Evolutionary conservation across 2,329 filamentous ascomycete genomes (phyloP).

Genomic region (Trichophyton equinum): DNA sequence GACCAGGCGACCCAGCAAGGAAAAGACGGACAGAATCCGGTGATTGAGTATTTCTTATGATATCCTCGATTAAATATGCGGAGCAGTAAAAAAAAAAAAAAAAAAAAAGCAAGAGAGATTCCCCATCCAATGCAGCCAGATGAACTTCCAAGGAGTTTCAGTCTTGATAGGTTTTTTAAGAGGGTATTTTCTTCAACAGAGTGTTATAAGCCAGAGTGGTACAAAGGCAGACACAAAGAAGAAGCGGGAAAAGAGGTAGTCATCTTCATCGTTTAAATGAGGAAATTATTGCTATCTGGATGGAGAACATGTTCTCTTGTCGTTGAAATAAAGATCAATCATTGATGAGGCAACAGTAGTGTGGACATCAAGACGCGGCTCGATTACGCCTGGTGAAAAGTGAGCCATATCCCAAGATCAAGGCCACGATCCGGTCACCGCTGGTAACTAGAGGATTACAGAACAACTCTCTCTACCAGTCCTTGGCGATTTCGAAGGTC

Average conservation of each 20-base stretch:
- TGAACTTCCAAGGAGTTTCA: constrained; percentile 14
- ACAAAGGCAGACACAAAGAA: not conserved
- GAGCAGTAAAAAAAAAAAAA: not conserved
- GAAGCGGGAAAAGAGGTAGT: not conserved
- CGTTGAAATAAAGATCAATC: not conserved
- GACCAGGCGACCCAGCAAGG: constrained; percentile 61
- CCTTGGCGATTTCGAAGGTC: constrained; percentile 93
- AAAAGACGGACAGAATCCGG: constrained; percentile 58
- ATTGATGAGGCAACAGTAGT: not conserved
- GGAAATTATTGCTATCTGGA: not conserved
- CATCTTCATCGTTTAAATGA: constrained; percentile 4
- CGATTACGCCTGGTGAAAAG: not conserved
- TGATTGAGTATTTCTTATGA: constrained; percentile 60
- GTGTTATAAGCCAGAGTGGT: not conserved
- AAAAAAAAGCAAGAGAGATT: too few relatives aligned
- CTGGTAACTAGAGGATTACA: not conserved
- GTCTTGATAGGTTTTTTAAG: not conserved
- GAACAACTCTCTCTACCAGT: constrained; percentile 47
- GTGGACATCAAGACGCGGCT: not conserved
- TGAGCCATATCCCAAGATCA: not conserved
- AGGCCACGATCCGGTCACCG: not conserved
- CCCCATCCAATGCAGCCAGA: not conserved
- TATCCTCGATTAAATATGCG: constrained; percentile 11
- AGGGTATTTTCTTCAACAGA: not conserved
- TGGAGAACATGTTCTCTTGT: not conserved